Conservation (phyloP, 495 filamentous ascomycete genomes). For the Hypoxylon intermedium region DNA sequence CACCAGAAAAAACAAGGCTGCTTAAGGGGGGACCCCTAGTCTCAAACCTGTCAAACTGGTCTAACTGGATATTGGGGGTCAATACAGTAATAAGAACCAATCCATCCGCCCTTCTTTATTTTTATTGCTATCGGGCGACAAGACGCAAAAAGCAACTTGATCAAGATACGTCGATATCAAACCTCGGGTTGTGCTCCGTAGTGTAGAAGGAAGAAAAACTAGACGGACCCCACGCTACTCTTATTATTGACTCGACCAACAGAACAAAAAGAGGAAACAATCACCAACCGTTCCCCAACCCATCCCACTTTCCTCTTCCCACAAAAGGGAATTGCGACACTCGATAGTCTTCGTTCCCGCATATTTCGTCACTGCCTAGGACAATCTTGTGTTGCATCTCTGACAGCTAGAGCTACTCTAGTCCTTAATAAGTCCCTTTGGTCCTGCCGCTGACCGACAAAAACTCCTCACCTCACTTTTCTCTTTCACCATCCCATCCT, state of each 20-base stretch:
- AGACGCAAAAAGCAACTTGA: slow-evolving; percentile 19
- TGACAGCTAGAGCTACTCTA: background rate
- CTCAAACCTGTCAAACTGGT: slow-evolving; percentile 16
- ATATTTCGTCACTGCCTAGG: slow-evolving; percentile 31
- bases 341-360: slow-evolving; percentile 9
- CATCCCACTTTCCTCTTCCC: slow-evolving; percentile 11
- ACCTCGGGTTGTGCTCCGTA: slow-evolving; percentile 2
- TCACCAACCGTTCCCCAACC: slow-evolving; percentile 3
- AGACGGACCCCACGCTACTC: slow-evolving; percentile 1
- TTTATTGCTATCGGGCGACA: slow-evolving; percentile 33
- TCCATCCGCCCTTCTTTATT: background rate
- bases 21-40: slow-evolving; percentile 9
- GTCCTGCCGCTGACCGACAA: slow-evolving; percentile 2
- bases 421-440: slow-evolving; percentile 17
- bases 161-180: slow-evolving; percentile 25
- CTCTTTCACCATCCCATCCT: background rate
- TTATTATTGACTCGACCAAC: background rate
- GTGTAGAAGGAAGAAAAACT: background rate
- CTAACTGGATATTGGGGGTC: slow-evolving; percentile 28
- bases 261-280: slow-evolving; percentile 11
- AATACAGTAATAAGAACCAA: slow-evolving; percentile 29
- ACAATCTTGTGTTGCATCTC: slow-evolving; percentile 20
- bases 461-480: slow-evolving; percentile 9
- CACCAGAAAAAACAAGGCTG: slow-evolving; percentile 18
- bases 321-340: slow-evolving; percentile 20